Evolutionary conservation across 345 rosid genomes (phyloP).

Genomic region (Theobroma cacao): DNA sequence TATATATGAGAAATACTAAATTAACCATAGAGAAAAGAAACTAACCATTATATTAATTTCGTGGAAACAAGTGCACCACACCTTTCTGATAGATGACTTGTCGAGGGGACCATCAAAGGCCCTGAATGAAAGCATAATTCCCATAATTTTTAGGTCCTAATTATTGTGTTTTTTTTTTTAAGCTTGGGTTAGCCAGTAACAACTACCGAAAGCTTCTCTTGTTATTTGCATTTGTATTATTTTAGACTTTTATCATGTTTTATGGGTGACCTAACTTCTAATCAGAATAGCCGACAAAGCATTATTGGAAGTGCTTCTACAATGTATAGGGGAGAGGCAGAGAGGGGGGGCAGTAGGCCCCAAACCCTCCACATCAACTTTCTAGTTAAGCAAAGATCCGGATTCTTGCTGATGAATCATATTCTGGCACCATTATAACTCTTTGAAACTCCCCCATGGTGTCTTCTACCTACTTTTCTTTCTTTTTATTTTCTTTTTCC

Average conservation of each 20-base stretch:
- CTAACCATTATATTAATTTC: not conserved
- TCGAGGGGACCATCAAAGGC: slow-evolving; percentile 11
- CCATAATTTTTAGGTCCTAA: not conserved
- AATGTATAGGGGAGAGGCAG: slow-evolving; percentile 2
- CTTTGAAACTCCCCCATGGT: slow-evolving; percentile 38
- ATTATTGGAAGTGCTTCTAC: slow-evolving; percentile 56
- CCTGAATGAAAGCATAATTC: not conserved
- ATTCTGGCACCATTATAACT: slow-evolving; percentile 55
- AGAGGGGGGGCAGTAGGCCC: slow-evolving; percentile 32
- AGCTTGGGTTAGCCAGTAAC: not conserved
- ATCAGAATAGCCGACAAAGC: slow-evolving; percentile 64
- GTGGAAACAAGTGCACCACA: slow-evolving; percentile 21
- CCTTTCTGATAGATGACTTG: slow-evolving; percentile 10
- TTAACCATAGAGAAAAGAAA: not conserved
- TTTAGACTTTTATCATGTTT: slow-evolving; percentile 28
- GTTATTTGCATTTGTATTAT: not conserved
- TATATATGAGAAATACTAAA: too few relatives aligned
- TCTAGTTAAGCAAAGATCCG: slow-evolving; percentile 68
- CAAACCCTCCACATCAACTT: slow-evolving; percentile 50
- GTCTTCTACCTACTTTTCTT: slow-evolving; percentile 39
- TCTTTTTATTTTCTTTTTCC: not conserved
- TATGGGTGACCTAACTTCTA: slow-evolving; percentile 59
- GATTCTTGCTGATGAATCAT: slow-evolving; percentile 69
- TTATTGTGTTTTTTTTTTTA: not conserved
- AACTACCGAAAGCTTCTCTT: not conserved